Conservation (phyloP, 2,329 filamentous ascomycete genomes). For the Alternaria ethzedia region DNA sequence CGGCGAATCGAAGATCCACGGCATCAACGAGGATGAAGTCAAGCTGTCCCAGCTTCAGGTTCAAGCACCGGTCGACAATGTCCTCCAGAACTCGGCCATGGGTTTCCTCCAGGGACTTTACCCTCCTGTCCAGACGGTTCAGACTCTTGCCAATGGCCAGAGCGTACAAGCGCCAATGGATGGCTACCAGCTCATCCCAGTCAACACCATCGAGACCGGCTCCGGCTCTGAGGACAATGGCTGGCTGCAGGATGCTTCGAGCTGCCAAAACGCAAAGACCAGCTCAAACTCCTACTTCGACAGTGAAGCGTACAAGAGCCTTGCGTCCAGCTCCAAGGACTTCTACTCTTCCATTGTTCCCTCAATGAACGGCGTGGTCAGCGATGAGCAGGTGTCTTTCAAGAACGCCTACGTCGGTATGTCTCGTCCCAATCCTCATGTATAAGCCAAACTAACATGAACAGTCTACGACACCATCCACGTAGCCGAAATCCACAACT, state of each 20-base stretch:
- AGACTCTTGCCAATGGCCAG: slow-evolving; percentile 75
- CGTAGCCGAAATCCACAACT: slow-evolving; percentile 68
- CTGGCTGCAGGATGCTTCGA: slow-evolving; percentile 65
- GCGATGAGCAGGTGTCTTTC: slow-evolving; percentile 57
- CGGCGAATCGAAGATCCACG: slow-evolving; percentile 66
- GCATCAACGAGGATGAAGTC: slow-evolving; percentile 70
- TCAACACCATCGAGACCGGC: slow-evolving; percentile 67
- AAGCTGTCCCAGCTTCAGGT: slow-evolving; percentile 73
- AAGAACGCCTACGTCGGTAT: slow-evolving; percentile 71
- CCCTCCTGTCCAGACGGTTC: slow-evolving; percentile 67
- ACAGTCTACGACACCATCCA: slow-evolving; percentile 67
- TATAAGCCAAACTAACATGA: neutral
- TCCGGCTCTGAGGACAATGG: slow-evolving; percentile 63
- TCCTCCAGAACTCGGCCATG: slow-evolving; percentile 79
- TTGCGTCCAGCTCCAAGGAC: slow-evolving; percentile 57
- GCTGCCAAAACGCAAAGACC: slow-evolving; percentile 61
- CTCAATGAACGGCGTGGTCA: slow-evolving; percentile 61
- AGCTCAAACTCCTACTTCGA: slow-evolving; percentile 67
- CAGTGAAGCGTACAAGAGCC: slow-evolving; percentile 56
- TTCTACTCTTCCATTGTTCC: slow-evolving; percentile 62
- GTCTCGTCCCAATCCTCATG: neutral
- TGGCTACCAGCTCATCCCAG: slow-evolving; percentile 84
- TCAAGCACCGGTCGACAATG: slow-evolving; percentile 74
- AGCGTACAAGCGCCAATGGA: slow-evolving; percentile 70
- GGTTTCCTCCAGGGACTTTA: slow-evolving; percentile 88